Conservation (phyloP, 305 asterid genomes). For the Euphrasia arctica region DNA sequence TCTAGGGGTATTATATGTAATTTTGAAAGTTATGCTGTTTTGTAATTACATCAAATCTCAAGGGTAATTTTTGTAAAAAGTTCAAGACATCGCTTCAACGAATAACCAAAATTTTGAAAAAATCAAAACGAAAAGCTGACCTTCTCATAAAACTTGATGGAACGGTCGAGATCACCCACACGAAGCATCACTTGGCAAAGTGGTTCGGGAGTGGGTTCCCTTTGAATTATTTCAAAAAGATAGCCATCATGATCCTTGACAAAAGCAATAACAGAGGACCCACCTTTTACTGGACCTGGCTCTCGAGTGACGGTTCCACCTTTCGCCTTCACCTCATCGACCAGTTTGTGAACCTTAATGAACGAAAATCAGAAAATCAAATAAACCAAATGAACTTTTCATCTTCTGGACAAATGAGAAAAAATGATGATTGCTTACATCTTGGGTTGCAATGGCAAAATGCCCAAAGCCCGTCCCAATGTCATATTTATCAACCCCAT, state of each 20-base stretch:
- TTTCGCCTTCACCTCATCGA: constrained; percentile 72
- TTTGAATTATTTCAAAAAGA: constrained; percentile 77
- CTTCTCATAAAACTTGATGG: constrained; percentile 93
- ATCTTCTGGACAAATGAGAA: constrained; percentile 10
- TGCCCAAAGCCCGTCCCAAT: constrained; percentile 96
- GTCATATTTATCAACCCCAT: constrained; percentile 89
- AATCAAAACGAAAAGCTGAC: constrained; percentile 31
- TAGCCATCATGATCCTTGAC: constrained; percentile 98
- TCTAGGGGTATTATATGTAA: too few relatives aligned
- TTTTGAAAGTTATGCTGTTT: too few relatives aligned
- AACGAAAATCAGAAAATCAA: constrained; percentile 18
- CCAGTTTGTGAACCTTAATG: constrained; percentile 78
- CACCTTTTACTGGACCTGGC: constrained; percentile 99
- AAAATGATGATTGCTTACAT: constrained; percentile 49
- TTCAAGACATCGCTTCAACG: background rate
- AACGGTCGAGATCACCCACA: constrained; percentile 94
- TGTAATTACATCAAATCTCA: background rate
- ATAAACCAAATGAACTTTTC: constrained; percentile 24
- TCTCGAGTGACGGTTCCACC: constrained; percentile 95
- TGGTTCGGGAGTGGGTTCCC: constrained; percentile 92
- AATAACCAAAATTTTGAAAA: constrained; percentile 4
- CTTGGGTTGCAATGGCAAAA: constrained; percentile 87
- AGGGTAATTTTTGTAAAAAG: background rate
- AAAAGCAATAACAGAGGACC: constrained; percentile 79
- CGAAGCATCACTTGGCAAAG: constrained; percentile 99